Conservation (phyloP, 2,329 filamentous ascomycete species). For the Didymella segeticola region DNA sequence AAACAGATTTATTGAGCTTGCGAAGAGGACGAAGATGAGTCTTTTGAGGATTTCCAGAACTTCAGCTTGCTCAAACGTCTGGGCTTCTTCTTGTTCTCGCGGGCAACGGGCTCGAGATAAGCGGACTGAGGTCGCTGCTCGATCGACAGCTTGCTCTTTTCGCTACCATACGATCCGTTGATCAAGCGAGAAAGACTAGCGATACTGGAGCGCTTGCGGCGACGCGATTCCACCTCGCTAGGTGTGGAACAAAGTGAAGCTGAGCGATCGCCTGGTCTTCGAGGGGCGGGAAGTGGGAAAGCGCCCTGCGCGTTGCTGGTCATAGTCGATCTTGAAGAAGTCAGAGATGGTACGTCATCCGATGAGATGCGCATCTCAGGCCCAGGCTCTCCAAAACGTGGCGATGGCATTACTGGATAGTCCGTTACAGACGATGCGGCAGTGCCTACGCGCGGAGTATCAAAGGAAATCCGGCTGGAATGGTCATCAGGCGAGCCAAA, state of each 20-base stretch:
- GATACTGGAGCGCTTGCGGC: slow-evolving; percentile 76
- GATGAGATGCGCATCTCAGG: slow-evolving; percentile 74
- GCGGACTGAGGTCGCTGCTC: slow-evolving; percentile 60
- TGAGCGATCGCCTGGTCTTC: slow-evolving; percentile 52
- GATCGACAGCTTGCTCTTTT: slow-evolving; percentile 76
- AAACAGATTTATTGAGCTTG: slow-evolving; percentile 25
- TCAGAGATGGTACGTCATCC: slow-evolving; percentile 76
- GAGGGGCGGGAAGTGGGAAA: slow-evolving; percentile 48
- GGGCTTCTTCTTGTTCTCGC: slow-evolving; percentile 66
- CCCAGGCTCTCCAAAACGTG: slow-evolving; percentile 75
- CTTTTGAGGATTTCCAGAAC: slow-evolving; percentile 70
- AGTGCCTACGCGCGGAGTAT: slow-evolving; percentile 75
- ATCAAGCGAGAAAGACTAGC: slow-evolving; percentile 79
- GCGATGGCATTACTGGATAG: slow-evolving; percentile 72
- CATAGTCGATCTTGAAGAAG: slow-evolving; percentile 79
- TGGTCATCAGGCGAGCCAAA: slow-evolving; percentile 68
- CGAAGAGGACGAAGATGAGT: slow-evolving; percentile 32
- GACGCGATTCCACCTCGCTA: slow-evolving; percentile 57
- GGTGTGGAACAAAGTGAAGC: slow-evolving; percentile 52
- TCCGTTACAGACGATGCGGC: slow-evolving; percentile 77
- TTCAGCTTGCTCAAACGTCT: slow-evolving; percentile 76
- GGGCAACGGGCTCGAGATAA: slow-evolving; percentile 66
- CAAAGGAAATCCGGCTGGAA: slow-evolving; percentile 70
- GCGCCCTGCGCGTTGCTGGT: slow-evolving; percentile 70
- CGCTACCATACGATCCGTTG: slow-evolving; percentile 69